phyloP scores from a whole-genome alignment of 495 filamentous ascomycete genomes.

The Filosporella fistucella region DNA sequence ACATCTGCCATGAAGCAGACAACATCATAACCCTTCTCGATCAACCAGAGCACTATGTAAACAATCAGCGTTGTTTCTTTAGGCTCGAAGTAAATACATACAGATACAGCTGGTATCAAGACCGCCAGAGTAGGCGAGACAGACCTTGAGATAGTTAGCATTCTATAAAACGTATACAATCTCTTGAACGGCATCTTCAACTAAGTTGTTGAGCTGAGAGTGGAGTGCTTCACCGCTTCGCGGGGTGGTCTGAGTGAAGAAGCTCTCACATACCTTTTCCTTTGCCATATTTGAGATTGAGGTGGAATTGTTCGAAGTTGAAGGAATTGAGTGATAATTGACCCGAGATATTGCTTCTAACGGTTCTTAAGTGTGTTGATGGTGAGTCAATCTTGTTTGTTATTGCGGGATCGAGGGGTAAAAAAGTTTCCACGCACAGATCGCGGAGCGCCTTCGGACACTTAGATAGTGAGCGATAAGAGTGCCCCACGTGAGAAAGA shows the following conservation, averaged over 20 bases:
- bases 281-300: conserved; percentile 29
- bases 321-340: conserved; percentile 1
- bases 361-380: neutral
- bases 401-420: neutral
- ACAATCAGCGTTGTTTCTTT: conserved; percentile 10
- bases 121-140: conserved; percentile 45
- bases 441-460: too few relatives aligned
- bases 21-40: conserved; percentile 55
- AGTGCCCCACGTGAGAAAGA: too few relatives aligned
- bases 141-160: too few relatives aligned
- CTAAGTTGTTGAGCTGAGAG: too few relatives aligned
- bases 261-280: conserved; percentile 30
- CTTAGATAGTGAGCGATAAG: too few relatives aligned
- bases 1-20: conserved; percentile 55
- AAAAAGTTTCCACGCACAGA: neutral
- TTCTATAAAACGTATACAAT: too few relatives aligned
- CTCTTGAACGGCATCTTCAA: too few relatives aligned
- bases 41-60: conserved; percentile 52
- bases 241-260: conserved; percentile 8
- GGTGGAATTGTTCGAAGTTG: neutral
- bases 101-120: conserved; percentile 63
- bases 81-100: conserved; percentile 1
- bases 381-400: neutral
- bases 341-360: neutral
- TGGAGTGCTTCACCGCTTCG: conserved; percentile 13